These are phyloP conservation scores for Diplotaxis tenuifolia DNA, from an alignment of 345 rosid genomes.

Conservation along the genomic window DNA sequence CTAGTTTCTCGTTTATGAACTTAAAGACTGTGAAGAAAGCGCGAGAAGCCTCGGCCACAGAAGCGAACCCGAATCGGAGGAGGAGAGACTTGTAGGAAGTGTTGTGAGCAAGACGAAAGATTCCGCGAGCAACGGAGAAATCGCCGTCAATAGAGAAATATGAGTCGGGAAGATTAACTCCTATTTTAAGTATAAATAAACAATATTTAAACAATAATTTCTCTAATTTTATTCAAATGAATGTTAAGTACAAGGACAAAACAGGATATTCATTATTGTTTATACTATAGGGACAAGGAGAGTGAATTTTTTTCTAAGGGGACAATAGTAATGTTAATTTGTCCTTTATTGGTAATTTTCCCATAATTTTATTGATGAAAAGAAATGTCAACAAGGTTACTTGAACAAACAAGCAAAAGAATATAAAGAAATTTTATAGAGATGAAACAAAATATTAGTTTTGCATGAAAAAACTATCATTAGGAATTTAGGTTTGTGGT, in stretches of 20 bases:
- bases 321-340: too few relatives aligned
- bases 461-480: neutral
- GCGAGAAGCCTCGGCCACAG: conserved; percentile 51
- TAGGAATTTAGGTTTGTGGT: neutral
- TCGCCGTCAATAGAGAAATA: too few relatives aligned
- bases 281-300: too few relatives aligned
- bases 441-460: neutral
- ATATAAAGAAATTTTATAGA: neutral
- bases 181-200: too few relatives aligned
- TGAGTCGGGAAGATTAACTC: too few relatives aligned
- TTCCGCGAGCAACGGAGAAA: conserved; percentile 48
- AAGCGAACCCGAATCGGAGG: conserved; percentile 49
- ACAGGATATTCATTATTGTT: too few relatives aligned
- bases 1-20: conserved; percentile 46
- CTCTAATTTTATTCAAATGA: too few relatives aligned
- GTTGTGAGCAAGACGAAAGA: conserved; percentile 76
- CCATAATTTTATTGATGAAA: neutral
- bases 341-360: too few relatives aligned
- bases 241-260: too few relatives aligned
- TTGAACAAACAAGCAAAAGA: neutral
- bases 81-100: conserved; percentile 52
- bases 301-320: too few relatives aligned
- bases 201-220: too few relatives aligned
- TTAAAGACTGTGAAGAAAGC: conserved; percentile 64
- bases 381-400: neutral